A percentile compares a stretch with the other conserved stretches of the same genome.
Conservation (phyloP, 805 yeast genomes). For the Pichia pseudocactophila region DNA sequence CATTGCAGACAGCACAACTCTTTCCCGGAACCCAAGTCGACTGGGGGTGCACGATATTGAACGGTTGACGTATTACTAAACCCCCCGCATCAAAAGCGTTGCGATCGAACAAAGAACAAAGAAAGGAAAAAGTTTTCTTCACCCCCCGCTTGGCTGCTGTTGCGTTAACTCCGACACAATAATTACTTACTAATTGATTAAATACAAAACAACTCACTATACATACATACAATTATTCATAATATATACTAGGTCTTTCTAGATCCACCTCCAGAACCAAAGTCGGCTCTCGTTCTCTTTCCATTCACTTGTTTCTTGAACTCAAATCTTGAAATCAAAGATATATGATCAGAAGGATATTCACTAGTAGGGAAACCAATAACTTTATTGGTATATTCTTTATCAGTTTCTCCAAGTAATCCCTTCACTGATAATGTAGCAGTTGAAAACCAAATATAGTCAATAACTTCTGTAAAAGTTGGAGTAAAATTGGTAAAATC, state of each 20-base stretch:
- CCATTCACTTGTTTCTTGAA: slow-evolving; percentile 38
- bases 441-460: slow-evolving; percentile 92
- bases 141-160: too few species aligned
- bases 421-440: slow-evolving; percentile 76
- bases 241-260: slow-evolving; percentile 20
- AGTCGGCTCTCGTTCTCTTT: slow-evolving; percentile 23
- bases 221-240: background rate
- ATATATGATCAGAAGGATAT: slow-evolving; percentile 91
- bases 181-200: background rate
- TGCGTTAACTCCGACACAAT: too few species aligned
- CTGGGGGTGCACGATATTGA: too few species aligned
- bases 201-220: background rate
- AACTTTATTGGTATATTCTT: slow-evolving; percentile 60
- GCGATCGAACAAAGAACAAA: background rate
- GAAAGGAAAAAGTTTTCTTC: background rate
- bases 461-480: slow-evolving; percentile 84
- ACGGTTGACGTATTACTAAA: too few species aligned
- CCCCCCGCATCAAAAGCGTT: too few species aligned
- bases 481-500: slow-evolving; percentile 96
- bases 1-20: too few species aligned
- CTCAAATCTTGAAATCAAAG: slow-evolving; percentile 72
- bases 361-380: slow-evolving; percentile 93
- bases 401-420: slow-evolving; percentile 74
- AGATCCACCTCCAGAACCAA: slow-evolving; percentile 20
- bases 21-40: too few species aligned